A percentile compares a stretch with the other conserved stretches of the same genome.
phyloP scores from a whole-genome alignment of 805 yeast genomes.

The Wickerhamiella parazyma region DNA sequence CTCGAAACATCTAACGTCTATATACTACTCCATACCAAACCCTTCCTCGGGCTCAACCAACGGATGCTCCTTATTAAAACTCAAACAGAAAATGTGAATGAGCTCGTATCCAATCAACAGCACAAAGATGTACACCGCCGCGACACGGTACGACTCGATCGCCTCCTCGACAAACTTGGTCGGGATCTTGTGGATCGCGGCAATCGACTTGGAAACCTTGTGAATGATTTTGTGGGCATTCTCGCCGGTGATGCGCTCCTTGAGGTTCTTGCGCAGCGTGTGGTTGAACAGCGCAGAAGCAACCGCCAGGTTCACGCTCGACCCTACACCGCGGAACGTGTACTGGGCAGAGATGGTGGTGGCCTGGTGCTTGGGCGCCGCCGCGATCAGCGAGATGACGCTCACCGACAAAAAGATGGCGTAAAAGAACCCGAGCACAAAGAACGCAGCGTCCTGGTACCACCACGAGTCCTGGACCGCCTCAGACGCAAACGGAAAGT shows the following conservation, averaged over 20 bases:
- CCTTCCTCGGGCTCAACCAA: conserved; percentile 7
- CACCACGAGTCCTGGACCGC: conserved; percentile 40
- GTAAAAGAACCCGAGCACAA: conserved; percentile 51
- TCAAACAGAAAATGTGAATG: neutral
- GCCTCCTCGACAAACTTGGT: conserved; percentile 30
- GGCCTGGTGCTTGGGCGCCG: conserved; percentile 57
- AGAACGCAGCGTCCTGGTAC: conserved; percentile 27
- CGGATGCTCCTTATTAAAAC: conserved; percentile 2
- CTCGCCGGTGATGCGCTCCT: conserved; percentile 24
- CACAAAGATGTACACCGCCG: neutral
- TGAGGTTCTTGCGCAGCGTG: neutral
- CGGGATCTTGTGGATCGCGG: conserved; percentile 38
- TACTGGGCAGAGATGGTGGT: conserved; percentile 81
- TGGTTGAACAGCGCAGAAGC: conserved; percentile 24
- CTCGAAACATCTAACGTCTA: too few relatives aligned
- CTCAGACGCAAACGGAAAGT: conserved; percentile 35
- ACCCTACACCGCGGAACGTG: conserved; percentile 75
- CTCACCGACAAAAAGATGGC: conserved; percentile 59
- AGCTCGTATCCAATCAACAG: conserved; percentile 2
- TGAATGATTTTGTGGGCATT: conserved; percentile 33
- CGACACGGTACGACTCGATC: conserved; percentile 28
- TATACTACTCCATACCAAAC: neutral
- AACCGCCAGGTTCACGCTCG: conserved; percentile 64
- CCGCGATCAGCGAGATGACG: conserved; percentile 62
- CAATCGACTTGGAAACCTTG: conserved; percentile 38